Conservation (phyloP, 164 flowering plant species). For the Amborella trichopoda region DNA sequence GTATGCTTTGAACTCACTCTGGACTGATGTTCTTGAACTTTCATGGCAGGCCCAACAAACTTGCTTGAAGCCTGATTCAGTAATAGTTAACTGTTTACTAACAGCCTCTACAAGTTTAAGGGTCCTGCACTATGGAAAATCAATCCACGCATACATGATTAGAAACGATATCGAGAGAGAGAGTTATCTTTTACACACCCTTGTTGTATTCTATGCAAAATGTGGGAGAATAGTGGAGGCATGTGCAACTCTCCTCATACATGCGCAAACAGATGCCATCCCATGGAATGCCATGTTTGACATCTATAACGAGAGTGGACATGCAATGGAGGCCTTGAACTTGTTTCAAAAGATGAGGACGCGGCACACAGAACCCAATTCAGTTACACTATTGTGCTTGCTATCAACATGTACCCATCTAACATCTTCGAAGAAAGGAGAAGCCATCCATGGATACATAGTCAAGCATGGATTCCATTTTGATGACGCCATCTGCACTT, state of each 20-base stretch:
- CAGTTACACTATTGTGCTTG: slow-evolving; percentile 1
- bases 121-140: neutral
- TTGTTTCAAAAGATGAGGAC: neutral
- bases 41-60: neutral
- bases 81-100: neutral
- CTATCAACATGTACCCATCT: neutral
- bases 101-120: neutral
- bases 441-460: slow-evolving; percentile 1
- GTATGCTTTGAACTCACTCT: neutral
- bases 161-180: neutral
- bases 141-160: neutral
- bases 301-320: neutral
- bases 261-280: neutral
- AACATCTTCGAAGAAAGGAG: slow-evolving; percentile 1
- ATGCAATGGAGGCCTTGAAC: neutral
- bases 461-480: neutral
- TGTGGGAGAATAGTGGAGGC: neutral
- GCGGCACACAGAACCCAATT: neutral
- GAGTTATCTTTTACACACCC: neutral
- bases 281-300: slow-evolving; percentile 1
- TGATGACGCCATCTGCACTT: slow-evolving; percentile 1
- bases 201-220: neutral
- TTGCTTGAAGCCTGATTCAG: neutral
- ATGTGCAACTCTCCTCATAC: neutral
- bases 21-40: neutral